These are phyloP conservation scores for Bretschneidera sinensis DNA, from an alignment of 345 rosid genomes.

Conservation along the genomic window DNA sequence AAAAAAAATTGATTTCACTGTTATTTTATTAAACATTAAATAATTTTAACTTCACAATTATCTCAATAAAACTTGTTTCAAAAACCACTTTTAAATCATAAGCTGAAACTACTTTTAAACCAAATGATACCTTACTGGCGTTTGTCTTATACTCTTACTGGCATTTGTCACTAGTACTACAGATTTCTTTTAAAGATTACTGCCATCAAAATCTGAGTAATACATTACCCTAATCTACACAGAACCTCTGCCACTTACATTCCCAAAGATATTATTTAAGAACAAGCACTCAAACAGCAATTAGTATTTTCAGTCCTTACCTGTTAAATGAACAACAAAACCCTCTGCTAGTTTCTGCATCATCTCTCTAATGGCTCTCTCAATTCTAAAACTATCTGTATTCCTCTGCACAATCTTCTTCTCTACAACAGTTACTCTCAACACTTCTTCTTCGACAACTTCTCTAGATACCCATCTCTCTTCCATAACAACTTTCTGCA, in stretches of 20 bases:
- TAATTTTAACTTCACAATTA: too few relatives aligned
- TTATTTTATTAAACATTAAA: too few relatives aligned
- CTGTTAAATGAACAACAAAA: too few relatives aligned
- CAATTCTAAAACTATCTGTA: slow-evolving; percentile 14
- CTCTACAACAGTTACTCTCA: slow-evolving; percentile 18
- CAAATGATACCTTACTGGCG: too few relatives aligned
- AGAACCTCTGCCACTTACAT: slow-evolving; percentile 6
- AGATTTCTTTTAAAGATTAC: background rate
- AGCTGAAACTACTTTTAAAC: too few relatives aligned
- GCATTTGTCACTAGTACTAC: too few relatives aligned
- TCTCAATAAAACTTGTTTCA: too few relatives aligned
- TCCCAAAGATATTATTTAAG: slow-evolving; percentile 6
- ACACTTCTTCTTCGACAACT: slow-evolving; percentile 23
- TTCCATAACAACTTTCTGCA: slow-evolving; percentile 45
- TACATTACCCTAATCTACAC: background rate
- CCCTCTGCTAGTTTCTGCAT: background rate
- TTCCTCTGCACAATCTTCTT: slow-evolving; percentile 32
- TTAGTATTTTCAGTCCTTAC: background rate
- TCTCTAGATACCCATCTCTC: slow-evolving; percentile 30
- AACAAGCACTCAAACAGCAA: background rate
- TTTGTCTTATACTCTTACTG: too few relatives aligned
- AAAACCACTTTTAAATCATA: too few relatives aligned
- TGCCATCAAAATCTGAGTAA: background rate
- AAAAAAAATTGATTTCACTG: too few relatives aligned
- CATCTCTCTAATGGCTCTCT: slow-evolving; percentile 38